Conservation (phyloP, 169 alveolate genomes). For the Plasmodium ovale region DNA sequence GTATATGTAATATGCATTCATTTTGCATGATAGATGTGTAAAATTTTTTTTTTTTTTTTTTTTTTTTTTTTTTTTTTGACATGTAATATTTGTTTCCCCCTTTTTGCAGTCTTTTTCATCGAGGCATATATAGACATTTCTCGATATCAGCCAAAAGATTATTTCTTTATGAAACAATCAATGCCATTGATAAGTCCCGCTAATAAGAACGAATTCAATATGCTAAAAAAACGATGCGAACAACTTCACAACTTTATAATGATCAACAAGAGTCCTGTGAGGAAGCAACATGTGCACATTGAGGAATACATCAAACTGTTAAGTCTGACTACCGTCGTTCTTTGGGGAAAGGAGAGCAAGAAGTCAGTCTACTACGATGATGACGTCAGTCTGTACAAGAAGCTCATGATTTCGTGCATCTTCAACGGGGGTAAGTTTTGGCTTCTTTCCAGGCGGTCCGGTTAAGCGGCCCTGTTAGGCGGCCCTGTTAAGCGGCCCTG, state of each 20-base stretch:
- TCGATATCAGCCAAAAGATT: conserved; percentile 40
- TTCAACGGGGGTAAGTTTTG: conserved; percentile 36
- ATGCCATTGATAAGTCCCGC: conserved; percentile 4
- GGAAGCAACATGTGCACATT: background rate
- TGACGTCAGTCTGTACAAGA: conserved; percentile 44
- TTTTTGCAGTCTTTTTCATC: conserved; percentile 23
- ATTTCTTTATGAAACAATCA: conserved; percentile 31
- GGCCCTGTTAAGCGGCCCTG: no score
- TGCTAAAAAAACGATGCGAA: conserved; percentile 14
- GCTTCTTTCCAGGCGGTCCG: background rate
- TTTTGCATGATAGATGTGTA: background rate
- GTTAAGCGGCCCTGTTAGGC: background rate
- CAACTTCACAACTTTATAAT: conserved; percentile 3
- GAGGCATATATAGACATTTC: conserved; percentile 59
- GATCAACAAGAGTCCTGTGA: conserved; percentile 5
- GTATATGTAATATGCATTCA: no score
- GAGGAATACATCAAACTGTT: conserved; percentile 49
- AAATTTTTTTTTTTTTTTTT: background rate
- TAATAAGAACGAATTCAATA: background rate
- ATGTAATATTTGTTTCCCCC: background rate
- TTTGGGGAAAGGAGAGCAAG: conserved; percentile 70
- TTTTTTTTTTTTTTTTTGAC: no score
- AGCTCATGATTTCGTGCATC: conserved; percentile 43
- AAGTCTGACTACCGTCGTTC: conserved; percentile 3
- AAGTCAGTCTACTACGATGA: conserved; percentile 42